A percentile compares a stretch with the other conserved stretches of the same genome.
phyloP scores from a whole-genome alignment of 495 filamentous ascomycete species.

The Daldinia concentrica region DNA sequence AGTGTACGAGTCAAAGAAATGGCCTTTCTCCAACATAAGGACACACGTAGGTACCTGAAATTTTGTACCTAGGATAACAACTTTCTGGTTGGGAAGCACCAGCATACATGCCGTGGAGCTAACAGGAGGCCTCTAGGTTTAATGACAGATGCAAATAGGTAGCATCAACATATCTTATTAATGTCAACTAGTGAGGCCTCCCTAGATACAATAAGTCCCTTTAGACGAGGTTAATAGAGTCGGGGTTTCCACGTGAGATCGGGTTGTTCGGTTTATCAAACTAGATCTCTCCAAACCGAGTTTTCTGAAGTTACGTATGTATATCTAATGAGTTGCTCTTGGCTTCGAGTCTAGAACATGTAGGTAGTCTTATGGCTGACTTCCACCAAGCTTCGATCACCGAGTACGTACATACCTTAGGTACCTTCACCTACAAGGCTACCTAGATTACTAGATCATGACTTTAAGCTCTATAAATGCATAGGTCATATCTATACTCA shows the following conservation, averaged over 20 bases:
- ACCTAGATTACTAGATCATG: neutral
- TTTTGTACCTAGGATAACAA: too few species aligned
- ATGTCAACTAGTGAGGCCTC: neutral
- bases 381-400: neutral
- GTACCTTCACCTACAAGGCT: neutral
- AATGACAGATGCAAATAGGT: neutral
- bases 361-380: neutral
- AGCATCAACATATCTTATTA: neutral
- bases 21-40: neutral
- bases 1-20: neutral
- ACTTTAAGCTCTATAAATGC: neutral
- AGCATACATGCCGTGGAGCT: neutral
- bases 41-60: too few species aligned
- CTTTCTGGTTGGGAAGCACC: neutral
- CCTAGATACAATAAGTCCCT: neutral
- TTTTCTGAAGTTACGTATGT: neutral
- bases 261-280: neutral
- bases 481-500: neutral
- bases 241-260: neutral
- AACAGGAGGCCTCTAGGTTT: conserved; percentile 20
- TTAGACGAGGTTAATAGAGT: neutral
- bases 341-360: conserved; percentile 4
- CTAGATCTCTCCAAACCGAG: neutral
- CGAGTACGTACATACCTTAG: neutral
- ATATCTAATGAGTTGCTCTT: neutral